Evolutionary conservation across 2,329 filamentous ascomycete species (phyloP), one percentile per base, ranked within the genome.

Genomic region (Colletotrichum godetiae): DNA sequence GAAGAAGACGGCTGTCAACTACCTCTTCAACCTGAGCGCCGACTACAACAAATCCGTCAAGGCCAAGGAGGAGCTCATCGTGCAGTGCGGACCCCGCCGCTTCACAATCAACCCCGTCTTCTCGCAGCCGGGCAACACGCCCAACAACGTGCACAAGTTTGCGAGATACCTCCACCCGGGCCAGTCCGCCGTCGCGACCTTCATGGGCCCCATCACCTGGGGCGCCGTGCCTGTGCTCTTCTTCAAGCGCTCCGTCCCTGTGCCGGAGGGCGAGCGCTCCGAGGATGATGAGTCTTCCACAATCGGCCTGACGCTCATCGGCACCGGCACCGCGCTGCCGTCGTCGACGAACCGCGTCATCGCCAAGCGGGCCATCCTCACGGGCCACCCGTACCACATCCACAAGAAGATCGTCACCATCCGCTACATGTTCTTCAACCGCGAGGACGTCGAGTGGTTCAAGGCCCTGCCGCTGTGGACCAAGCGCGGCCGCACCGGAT

Each of bases 391-490:
- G 0, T 98, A 95, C 89, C 98, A 99, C 86, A 99, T 99, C 82
- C 95, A 99, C 90, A 98, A 98, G 89, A 95, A 93, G 84, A 88
- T 99, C 29, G 97, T 99, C 73, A 99, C 97, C 0, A 92, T 99
- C 59, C 93, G 97, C 35, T 99, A 99, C 89, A 99, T 99, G 97
- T 99, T 99, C 89, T 99, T 99, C 91, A 97, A 96, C 86, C 88
- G 93, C 61, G 94, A 96, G 79, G 97, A 99, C 76, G 94, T 99
- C 37, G 91, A 94, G 77, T 99, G 97, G 95, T 99, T 98, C 90
- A 97, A 98, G 86, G 96, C 96, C 0, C 83, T 99, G 80, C 96
- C 97, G 73, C 84, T 99, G 75, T 99, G 96, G 95, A 99, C 97
- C 5, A 94, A 91, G 85, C 87, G 96, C 35, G 97, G 97, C 7